Base-by-base conservation (phyloP, 495 filamentous ascomycete genomes). In the Aspergillus panamensis region DNA sequence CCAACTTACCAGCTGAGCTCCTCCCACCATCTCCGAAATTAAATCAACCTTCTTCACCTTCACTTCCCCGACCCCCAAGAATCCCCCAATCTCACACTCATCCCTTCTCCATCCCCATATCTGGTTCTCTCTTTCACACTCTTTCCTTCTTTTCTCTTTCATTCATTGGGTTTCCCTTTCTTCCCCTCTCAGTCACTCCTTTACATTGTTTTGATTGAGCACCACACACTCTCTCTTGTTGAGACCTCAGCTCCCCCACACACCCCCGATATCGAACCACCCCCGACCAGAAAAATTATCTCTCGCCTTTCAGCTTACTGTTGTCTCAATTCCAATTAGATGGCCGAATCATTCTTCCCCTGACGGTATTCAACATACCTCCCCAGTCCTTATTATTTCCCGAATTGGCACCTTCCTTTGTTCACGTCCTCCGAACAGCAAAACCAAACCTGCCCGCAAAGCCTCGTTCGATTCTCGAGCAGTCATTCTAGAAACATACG, bases 121-220 rank as follows among this genome's bases (percentile, higher is more conserved):
- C 49, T 20, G 51, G 20, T 31, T 55, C 53, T 58, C 52, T 13
- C 44, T 51, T 30, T 39, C 50, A 47, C 19, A 12, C 50, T 49
- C 43, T 45, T 55, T 51, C n/a, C 51, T 55, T 40, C 32, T 60
- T 44, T 39, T 44, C 25, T 25, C 25, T 5, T 25, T 25, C 25
- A 25, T 5, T 25, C 25, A 2, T 25, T 25, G 25, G 25, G 25
- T 5, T 43, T 53, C 58, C 54, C 31, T 51, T 14, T 30, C 16
- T 49, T 30, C 30, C 47, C 55, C 39, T 43, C 50, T 37, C 42
- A 53, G 29, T 60, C 56, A 20, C 51, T 60, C 63, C 37, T 57
- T 66, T 12, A 30, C 30, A 44, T 52, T 47, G 17, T 56, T 45
- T 44, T 31, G 42, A 49, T 21, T 52, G 35, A 39, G 10, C 32